These are phyloP conservation scores for Leccinum pachyderme DNA, from an alignment of 1,284 basidiomycete species.

Conservation along the genomic window DNA sequence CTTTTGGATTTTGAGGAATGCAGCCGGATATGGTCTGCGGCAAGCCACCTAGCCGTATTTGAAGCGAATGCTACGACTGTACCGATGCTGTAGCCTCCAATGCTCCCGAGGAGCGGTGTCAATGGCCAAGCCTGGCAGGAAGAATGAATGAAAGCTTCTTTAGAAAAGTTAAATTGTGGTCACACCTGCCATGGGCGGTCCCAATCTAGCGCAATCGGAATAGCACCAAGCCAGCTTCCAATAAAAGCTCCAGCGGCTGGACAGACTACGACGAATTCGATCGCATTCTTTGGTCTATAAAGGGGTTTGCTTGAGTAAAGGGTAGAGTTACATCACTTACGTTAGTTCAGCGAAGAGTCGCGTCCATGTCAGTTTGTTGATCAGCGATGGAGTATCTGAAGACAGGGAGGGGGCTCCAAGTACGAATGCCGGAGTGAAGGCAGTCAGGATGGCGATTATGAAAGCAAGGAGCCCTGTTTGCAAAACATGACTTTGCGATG, in stretches of 20 bases:
- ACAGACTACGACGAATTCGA: slow-evolving; percentile 80
- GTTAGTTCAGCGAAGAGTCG: slow-evolving; percentile 76
- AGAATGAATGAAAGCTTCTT: neutral
- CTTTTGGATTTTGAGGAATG: slow-evolving; percentile 20
- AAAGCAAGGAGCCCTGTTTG: slow-evolving; percentile 70
- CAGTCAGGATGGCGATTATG: slow-evolving; percentile 64
- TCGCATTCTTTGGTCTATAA: slow-evolving; percentile 56
- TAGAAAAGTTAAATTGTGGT: slow-evolving; percentile 3
- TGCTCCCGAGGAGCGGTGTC: neutral
- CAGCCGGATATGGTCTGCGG: neutral
- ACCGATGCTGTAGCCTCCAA: neutral
- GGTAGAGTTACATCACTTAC: slow-evolving; percentile 49
- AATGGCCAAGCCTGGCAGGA: slow-evolving; percentile 34
- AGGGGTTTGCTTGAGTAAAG: slow-evolving; percentile 5
- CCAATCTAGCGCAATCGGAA: slow-evolving; percentile 91
- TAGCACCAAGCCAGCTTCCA: slow-evolving; percentile 77
- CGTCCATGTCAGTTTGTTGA: slow-evolving; percentile 62
- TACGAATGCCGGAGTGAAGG: slow-evolving; percentile 68
- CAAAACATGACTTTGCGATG: slow-evolving; percentile 40
- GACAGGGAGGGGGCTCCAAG: slow-evolving; percentile 61
- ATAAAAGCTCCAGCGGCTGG: slow-evolving; percentile 70
- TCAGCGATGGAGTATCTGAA: slow-evolving; percentile 40
- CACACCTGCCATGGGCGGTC: slow-evolving; percentile 92
- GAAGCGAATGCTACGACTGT: slow-evolving; percentile 55
- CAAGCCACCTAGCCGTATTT: slow-evolving; percentile 37